Base-by-base conservation (phyloP, 768 basidiomycete species). In the Calocybe indica region DNA sequence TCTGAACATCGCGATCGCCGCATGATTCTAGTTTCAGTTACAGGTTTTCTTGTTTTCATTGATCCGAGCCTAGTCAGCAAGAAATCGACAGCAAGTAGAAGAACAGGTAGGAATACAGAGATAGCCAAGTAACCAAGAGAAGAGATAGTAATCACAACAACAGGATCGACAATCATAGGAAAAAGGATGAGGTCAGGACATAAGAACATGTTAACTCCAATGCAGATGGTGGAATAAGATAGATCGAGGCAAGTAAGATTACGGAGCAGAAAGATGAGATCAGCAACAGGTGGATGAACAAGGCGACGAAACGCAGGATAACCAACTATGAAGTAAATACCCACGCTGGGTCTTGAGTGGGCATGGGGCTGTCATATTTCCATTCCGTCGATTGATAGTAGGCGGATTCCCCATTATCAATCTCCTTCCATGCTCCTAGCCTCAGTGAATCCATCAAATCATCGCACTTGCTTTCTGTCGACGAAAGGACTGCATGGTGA, bases 321-420 rank as follows among this genome's bases (percentile, higher is more conserved):
- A 61, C 57, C 51, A 59, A 65, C 66, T 71, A 78, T 68, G 76
- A 77, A 55, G 72, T 73, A 66, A 72, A 82, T 31, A 83, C 83
- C 88, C 88, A 90, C 15, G 84, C 73, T 58, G 78, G 80, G 5
- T 88, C 87, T 52, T 73, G 59, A 37, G 76, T 65, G 50, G 74
- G 65, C 85, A 89, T 87, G 33, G 72, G 60, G 53, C 76, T 73
- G 46, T 87, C 87, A 79, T 80, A 90, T 65, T 85, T 88, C 82
- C 82, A 90, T 37, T 75, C 74, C 45, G 64, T 65, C 28, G 71
- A 53, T 53, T 76, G 73, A 66, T 79, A 88, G 60, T 83, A 88
- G 40, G 82, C 73, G 12, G 79, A 76, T 67, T 88, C 85, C 44
- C 86, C 85, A 37, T 84, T 84, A 55, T 88, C 84, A 33, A 89